phyloP scores from a whole-genome alignment of 2,329 filamentous ascomycete genomes.

The Pseudocercospora vitis region DNA sequence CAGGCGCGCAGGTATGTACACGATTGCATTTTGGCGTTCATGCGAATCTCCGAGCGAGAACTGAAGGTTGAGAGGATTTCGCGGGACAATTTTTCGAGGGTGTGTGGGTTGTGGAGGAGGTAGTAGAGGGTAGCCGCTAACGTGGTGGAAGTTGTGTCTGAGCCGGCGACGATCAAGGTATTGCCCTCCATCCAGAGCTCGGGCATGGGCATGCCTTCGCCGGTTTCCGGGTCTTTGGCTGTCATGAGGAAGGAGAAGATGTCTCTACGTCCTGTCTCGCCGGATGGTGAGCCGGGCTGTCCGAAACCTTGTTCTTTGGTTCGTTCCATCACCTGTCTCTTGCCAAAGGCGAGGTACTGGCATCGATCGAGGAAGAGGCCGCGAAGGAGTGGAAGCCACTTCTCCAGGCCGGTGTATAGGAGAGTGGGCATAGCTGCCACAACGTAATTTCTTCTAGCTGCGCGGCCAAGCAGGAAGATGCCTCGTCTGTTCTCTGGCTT shows the following conservation, averaged over 20 bases:
- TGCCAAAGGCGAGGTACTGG: conserved; percentile 34
- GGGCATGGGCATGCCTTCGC: conserved; percentile 40
- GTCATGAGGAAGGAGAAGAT: conserved; percentile 31
- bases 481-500: conserved; percentile 39
- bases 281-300: conserved; percentile 15
- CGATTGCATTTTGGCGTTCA: conserved; percentile 36
- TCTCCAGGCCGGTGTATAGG: conserved; percentile 28
- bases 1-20: conserved; percentile 48
- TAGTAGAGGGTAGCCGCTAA: conserved; percentile 46
- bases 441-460: conserved; percentile 48
- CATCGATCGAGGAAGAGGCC: conserved; percentile 28
- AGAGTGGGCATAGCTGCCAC: conserved; percentile 37
- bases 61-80: conserved; percentile 42
- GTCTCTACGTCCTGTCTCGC: conserved; percentile 28
- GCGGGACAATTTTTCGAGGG: conserved; percentile 35
- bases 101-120: conserved; percentile 42
- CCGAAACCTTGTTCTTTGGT: conserved; percentile 23
- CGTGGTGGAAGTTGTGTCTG: conserved; percentile 46
- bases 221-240: conserved; percentile 40
- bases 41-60: conserved; percentile 33
- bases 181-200: conserved; percentile 54
- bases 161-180: conserved; percentile 51
- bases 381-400: conserved; percentile 27
- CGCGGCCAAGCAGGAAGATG: conserved; percentile 45
- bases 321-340: conserved; percentile 31